Percentiles rank a stretch among this genome's conserved stretches.
Evolutionary conservation across 495 filamentous ascomycete species (phyloP).

Genomic region (Penicillium lividum): DNA sequence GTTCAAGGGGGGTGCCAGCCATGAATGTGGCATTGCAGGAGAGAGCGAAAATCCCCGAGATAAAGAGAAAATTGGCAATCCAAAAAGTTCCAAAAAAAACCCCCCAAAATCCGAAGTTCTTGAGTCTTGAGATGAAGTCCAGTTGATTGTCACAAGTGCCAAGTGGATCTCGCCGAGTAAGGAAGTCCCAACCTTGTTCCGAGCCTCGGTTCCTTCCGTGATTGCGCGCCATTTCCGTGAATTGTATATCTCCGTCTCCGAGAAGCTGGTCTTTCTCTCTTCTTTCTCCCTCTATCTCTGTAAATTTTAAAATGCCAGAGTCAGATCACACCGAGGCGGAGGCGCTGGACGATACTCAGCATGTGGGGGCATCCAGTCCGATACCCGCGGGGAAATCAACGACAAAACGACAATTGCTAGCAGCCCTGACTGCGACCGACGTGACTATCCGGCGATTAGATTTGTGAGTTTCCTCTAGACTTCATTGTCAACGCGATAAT

Average conservation of each 20-base stretch:
- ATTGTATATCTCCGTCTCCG: background rate
- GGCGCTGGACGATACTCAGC: slow-evolving; percentile 13
- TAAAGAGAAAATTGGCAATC: background rate
- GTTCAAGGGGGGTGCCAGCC: too few relatives aligned
- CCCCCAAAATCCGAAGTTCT: background rate
- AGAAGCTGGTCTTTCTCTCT: slow-evolving; percentile 17
- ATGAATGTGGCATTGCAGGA: too few relatives aligned
- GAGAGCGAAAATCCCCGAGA: background rate
- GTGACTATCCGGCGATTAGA: slow-evolving; percentile 38
- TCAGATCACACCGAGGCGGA: slow-evolving; percentile 6
- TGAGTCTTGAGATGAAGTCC: background rate
- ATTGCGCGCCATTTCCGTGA: slow-evolving; percentile 12
- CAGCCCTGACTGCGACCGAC: slow-evolving; percentile 36
- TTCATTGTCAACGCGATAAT: background rate
- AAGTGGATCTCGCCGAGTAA: slow-evolving; percentile 7
- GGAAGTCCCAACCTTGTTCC: slow-evolving; percentile 23
- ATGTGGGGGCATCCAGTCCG: slow-evolving; percentile 31
- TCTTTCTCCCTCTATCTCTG: background rate
- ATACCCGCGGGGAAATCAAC: slow-evolving; percentile 28
- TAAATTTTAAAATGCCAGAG: slow-evolving; percentile 22
- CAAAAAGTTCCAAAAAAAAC: background rate
- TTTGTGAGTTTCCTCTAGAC: slow-evolving; percentile 29
- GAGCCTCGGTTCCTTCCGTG: slow-evolving; percentile 27
- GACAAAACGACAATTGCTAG: slow-evolving; percentile 31
- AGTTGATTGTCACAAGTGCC: background rate